Evolutionary conservation across 2,329 filamentous ascomycete genomes (phyloP), one percentile per base, ranked within the genome.

Genomic region (Diaporthe citrichinensis): DNA sequence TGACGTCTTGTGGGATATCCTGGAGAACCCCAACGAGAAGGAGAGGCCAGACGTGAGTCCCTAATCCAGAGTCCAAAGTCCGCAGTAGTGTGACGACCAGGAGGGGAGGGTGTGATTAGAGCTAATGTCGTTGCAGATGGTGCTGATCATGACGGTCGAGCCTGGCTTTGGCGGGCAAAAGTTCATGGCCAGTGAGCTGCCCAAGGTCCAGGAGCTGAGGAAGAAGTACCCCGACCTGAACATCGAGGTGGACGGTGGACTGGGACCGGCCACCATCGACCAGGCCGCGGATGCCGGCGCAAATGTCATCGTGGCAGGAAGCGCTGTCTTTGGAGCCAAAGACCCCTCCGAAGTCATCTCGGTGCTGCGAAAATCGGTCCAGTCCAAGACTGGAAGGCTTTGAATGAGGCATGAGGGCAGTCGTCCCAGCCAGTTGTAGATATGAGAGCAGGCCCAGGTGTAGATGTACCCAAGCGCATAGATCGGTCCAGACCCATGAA

Each of bases 91-190:
- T 53, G 31, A 20, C 41, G 20, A 3, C 31, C 31, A 55, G 46
- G 17, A 10, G 20, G 36, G 8, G 4, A 9, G 15, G 59, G 25
- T 31, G 61, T 31, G 25, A 65, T 4, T 7, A 39, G 25, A 46
- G 55, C 71, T 74, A 61, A 41, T 61, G 10, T 44, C 14, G 7
- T n/a, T 15, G 44, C 78, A 98, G 96, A 99, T 99, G 97, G 95
- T 98, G 51, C 92, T 99, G 25, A 91, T 99, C 76, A 99, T 99
- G 97, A 99, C 97, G 1, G 97, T 99, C 58, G 92, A 99, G 86
- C 97, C 97, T 59, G 97, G 97, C 61, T 99, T 99, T 82, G 97
- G 97, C 78, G 97, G 97, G 9, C 97, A 99, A 84, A 98, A 98
- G 83, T 99, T 99, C 89, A 98, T 98, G 95, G 92, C 95, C 17